Evolutionary conservation across 2,329 filamentous ascomycete species (phyloP), one percentile per base, ranked within the genome.

Genomic region (Verticillium nubilum): DNA sequence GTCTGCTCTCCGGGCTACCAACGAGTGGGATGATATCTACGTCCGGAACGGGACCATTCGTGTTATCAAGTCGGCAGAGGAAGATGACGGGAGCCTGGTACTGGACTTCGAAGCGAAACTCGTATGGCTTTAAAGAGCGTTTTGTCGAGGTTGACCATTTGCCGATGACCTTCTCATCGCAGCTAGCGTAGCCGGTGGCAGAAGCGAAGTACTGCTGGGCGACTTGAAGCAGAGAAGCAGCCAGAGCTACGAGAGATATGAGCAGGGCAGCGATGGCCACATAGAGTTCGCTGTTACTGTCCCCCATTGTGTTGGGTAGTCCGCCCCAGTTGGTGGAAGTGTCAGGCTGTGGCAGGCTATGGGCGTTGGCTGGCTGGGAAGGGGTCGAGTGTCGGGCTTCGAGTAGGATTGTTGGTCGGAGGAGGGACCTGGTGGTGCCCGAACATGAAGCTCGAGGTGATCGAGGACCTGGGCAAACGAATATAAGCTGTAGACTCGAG

Each of bases 71-170:
- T 0, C 72, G 71, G 15, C 75, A 80, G 27, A 82, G 74, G 56
- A 82, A 82, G 53, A 82, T 79, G 63, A 82, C 79, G 27, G 80
- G 80, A 0, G 76, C 72, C 58, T 81, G 74, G 60, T 79, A 82
- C 58, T 75, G 70, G 9, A 82, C 79, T 60, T 80, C 78, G 63
- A 81, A 80, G 2, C 80, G 78, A 28, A 82, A 68, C 67, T 82
- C 78, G 28, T 71, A 69, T 57, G 68, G 70, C 1, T 69, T 72
- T 60, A 81, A 78, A 1, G 65, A 68, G 10, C 79, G 72, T 2
- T 69, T 70, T 60, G 76, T 79, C 19, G 68, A 73, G 1, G 65
- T 61, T 23, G 75, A 72, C 80, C 80, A 82, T 17, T 70, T 68
- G 1, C 80, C 78, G 69, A 81, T 80, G 57, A 80, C 78, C 54